phyloP scores from a whole-genome alignment of 2,329 filamentous ascomycete species.

The Paracamarosporium sp. region DNA sequence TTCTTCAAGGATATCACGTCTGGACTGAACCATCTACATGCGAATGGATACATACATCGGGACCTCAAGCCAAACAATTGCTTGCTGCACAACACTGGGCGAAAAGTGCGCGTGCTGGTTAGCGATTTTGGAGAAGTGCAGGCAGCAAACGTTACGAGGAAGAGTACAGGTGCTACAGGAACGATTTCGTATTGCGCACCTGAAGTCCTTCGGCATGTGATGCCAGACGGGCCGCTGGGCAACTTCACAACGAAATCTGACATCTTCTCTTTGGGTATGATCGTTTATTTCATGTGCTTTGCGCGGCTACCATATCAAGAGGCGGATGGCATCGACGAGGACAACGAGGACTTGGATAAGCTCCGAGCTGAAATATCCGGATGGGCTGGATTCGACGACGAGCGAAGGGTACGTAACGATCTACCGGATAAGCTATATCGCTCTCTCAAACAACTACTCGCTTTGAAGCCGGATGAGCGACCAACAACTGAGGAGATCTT shows the following conservation, averaged over 20 bases:
- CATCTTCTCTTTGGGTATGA: conserved; percentile 98
- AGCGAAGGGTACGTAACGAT: conserved; percentile 76
- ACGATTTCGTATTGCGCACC: conserved; percentile 98
- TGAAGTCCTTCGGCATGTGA: conserved; percentile 78
- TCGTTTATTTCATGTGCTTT: conserved; percentile 98
- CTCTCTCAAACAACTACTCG: conserved; percentile 80
- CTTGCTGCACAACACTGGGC: conserved; percentile 78
- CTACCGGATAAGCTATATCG: conserved; percentile 86
- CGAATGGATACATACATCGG: conserved; percentile 91
- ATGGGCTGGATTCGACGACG: conserved; percentile 87
- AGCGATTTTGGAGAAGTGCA: conserved; percentile 99
- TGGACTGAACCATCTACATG: conserved; percentile 87
- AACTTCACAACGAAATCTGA: conserved; percentile 98
- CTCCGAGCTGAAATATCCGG: conserved; percentile 83
- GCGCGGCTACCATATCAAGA: conserved; percentile 83
- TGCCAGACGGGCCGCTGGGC: conserved; percentile 72
- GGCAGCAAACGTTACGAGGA: conserved; percentile 78
- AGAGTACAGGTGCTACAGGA: conserved; percentile 90
- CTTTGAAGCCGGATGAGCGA: conserved; percentile 75
- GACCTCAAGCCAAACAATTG: conserved; percentile 98
- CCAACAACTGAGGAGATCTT: conserved; percentile 89
- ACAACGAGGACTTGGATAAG: conserved; percentile 87
- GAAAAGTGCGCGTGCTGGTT: conserved; percentile 79
- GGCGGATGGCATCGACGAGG: conserved; percentile 85
- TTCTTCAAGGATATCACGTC: conserved; percentile 96